These are phyloP conservation scores for Dalbergia cochinchinensis DNA, from an alignment of 306 rosid species.

Conservation along the genomic window DNA sequence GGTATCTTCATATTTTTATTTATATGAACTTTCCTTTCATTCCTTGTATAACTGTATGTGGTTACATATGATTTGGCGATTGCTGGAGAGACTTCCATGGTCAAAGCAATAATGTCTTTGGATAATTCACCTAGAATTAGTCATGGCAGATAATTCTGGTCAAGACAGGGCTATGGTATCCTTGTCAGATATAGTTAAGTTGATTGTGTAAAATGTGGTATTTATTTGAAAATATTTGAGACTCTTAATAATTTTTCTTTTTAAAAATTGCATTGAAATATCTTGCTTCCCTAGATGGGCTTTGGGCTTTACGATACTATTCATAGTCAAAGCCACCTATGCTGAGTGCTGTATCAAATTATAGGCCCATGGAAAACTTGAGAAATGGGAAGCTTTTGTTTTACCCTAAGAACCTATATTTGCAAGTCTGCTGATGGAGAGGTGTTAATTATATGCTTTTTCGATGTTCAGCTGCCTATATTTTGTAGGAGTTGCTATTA, in stretches of 20 bases:
- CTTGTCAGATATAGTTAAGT: slow-evolving; percentile 43
- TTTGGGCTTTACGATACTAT: background rate
- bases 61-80: slow-evolving; percentile 23
- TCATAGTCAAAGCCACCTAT: slow-evolving; percentile 6
- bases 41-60: background rate
- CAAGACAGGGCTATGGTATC: slow-evolving; percentile 40
- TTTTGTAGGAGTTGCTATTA: background rate
- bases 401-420: background rate
- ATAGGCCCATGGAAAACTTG: background rate
- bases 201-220: background rate
- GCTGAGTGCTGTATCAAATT: background rate
- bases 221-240: background rate
- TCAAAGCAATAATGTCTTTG: slow-evolving; percentile 31
- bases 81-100: slow-evolving; percentile 44
- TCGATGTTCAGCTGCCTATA: background rate
- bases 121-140: slow-evolving; percentile 36
- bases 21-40: slow-evolving; percentile 23
- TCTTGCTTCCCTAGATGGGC: slow-evolving; percentile 10
- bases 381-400: background rate
- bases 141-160: slow-evolving; percentile 38
- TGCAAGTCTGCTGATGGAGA: background rate
- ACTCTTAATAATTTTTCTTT: background rate
- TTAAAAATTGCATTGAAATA: background rate
- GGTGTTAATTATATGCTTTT: background rate
- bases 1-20: slow-evolving; percentile 44